These are phyloP conservation scores for Vitis riparia DNA, from an alignment of 164 flowering plant species.

Conservation along the genomic window DNA sequence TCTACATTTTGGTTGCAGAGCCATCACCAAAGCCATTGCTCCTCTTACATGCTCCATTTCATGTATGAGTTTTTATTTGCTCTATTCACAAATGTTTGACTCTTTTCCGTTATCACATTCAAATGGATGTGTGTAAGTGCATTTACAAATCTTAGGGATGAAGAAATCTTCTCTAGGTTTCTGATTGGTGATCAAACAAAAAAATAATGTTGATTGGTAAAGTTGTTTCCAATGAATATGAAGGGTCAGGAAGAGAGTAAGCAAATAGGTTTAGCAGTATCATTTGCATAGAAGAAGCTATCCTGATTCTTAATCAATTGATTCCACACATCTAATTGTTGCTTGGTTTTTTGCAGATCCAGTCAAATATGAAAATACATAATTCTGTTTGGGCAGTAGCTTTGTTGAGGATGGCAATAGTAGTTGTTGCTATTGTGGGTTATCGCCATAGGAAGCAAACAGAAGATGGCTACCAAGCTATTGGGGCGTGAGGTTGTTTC, in stretches of 20 bases:
- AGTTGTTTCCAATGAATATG: no score
- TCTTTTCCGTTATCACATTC: no score
- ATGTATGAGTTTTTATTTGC: constrained; percentile 21
- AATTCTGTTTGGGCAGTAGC: constrained; percentile 21
- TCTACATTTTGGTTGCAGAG: constrained; percentile 76
- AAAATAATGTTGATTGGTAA: no score
- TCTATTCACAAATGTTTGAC: no score
- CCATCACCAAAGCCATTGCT: constrained; percentile 4
- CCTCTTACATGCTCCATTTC: not conserved
- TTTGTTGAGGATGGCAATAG: constrained; percentile 31
- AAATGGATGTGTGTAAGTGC: no score
- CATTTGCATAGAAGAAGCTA: no score
- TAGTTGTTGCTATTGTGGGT: constrained; percentile 15
- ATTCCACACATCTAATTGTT: not conserved
- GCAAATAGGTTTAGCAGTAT: no score
- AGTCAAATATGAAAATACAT: constrained; percentile 1
- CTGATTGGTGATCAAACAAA: no score
- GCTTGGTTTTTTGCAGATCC: constrained; percentile 22
- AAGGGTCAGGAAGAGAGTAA: no score
- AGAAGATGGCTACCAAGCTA: constrained; percentile 32
- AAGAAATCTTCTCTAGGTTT: no score
- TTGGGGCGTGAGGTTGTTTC: constrained; percentile 3
- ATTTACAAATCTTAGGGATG: no score
- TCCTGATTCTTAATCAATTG: not conserved
- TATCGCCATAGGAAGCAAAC: constrained; percentile 11